Conservation (phyloP, 495 filamentous ascomycete genomes). For the Annulohypoxylon moriforme region DNA sequence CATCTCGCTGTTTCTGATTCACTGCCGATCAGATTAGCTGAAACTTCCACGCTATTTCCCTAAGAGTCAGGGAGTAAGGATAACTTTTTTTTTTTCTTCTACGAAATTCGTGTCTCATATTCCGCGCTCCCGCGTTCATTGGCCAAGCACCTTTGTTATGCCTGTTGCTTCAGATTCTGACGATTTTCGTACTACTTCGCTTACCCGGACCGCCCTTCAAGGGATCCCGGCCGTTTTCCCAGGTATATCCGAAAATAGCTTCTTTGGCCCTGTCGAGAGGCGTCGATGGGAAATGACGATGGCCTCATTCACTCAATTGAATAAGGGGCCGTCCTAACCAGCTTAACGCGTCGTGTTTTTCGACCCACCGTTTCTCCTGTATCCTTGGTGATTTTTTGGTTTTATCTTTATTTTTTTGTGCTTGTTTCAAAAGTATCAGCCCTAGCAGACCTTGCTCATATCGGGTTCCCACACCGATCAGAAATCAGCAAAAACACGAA, state of each 20-base stretch:
- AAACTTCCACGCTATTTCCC: slow-evolving; percentile 36
- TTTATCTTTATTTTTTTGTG: slow-evolving; percentile 13
- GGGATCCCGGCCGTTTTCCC: slow-evolving; percentile 34
- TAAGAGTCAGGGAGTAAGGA: slow-evolving; percentile 6
- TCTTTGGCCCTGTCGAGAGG: slow-evolving; percentile 21
- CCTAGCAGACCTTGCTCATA: neutral
- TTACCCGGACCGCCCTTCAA: slow-evolving; percentile 17
- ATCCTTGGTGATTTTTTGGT: slow-evolving; percentile 12
- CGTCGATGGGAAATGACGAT: slow-evolving; percentile 41
- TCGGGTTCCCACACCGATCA: neutral
- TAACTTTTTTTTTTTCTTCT: neutral
- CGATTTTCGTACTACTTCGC: slow-evolving; percentile 29
- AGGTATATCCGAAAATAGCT: slow-evolving; percentile 36
- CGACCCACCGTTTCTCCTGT: slow-evolving; percentile 19
- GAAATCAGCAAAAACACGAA: neutral
- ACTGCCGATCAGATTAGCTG: slow-evolving; percentile 37
- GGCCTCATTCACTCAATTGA: slow-evolving; percentile 32
- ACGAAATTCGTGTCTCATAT: slow-evolving; percentile 40
- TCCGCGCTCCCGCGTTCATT: slow-evolving; percentile 24
- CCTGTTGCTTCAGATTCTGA: slow-evolving; percentile 42
- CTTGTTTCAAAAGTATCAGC: neutral
- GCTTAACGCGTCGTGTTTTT: slow-evolving; percentile 18
- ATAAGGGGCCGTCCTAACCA: slow-evolving; percentile 35
- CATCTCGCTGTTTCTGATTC: slow-evolving; percentile 29
- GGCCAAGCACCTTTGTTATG: slow-evolving; percentile 18